phyloP scores from a whole-genome alignment of 805 yeast genomes.

The Zygosaccharomyces siamensis region DNA sequence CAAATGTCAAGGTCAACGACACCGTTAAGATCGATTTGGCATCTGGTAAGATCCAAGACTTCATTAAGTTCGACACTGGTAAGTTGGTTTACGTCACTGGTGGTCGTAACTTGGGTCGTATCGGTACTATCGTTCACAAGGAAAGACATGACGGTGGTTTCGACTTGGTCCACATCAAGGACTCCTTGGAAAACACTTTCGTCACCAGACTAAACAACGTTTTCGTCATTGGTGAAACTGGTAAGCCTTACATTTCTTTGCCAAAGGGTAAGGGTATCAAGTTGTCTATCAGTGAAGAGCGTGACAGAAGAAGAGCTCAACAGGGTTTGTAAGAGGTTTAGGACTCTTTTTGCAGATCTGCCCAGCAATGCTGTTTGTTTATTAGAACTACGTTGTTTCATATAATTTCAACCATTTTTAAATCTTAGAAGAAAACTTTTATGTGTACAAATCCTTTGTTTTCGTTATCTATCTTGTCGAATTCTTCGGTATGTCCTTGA shows the following conservation, averaged over 20 bases:
- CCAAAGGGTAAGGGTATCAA: slow-evolving; percentile 99
- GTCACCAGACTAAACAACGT: slow-evolving; percentile 93
- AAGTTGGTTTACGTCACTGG: slow-evolving; percentile 90
- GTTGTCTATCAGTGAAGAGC: slow-evolving; percentile 92
- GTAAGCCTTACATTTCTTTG: slow-evolving; percentile 88
- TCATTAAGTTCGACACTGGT: slow-evolving; percentile 89
- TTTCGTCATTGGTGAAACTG: slow-evolving; percentile 92
- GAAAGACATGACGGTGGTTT: slow-evolving; percentile 98
- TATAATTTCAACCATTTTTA: slow-evolving; percentile 17
- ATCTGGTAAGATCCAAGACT: slow-evolving; percentile 88
- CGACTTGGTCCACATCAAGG: slow-evolving; percentile 96
- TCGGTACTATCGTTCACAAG: slow-evolving; percentile 92
- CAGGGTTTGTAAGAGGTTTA: slow-evolving; percentile 55
- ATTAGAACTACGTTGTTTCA: slow-evolving; percentile 16
- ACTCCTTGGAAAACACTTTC: slow-evolving; percentile 87
- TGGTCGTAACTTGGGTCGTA: slow-evolving; percentile 98
- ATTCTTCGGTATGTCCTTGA: slow-evolving; percentile 14
- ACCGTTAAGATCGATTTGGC: slow-evolving; percentile 96
- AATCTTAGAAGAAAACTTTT: slow-evolving; percentile 13
- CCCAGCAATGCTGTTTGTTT: slow-evolving; percentile 11
- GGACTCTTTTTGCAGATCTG: slow-evolving; percentile 29
- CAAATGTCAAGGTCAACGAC: slow-evolving; percentile 93
- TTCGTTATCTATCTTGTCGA: background rate
- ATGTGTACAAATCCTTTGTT: slow-evolving; percentile 6
- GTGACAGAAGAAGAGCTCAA: slow-evolving; percentile 96